Base-by-base conservation (phyloP, 2,329 filamentous ascomycete genomes). In the Colletotrichum sp. region DNA sequence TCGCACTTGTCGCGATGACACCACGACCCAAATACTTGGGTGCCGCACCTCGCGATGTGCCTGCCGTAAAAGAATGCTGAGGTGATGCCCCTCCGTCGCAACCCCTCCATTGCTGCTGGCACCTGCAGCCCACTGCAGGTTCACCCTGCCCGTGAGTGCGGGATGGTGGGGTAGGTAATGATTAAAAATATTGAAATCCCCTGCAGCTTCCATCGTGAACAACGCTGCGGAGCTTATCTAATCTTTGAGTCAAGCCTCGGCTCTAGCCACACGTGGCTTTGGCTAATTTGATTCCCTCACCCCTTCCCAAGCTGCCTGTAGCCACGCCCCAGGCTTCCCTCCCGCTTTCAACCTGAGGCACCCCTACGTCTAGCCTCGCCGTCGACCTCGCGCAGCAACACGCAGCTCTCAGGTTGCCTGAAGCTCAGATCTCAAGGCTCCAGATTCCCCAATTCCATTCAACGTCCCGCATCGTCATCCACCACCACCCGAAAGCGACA, bases 391-490 rank as follows among this genome's bases (percentile, higher is more conserved):
- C 70, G 72, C 71, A 77, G 77, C 77, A 78, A 78, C 71, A 75
- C 77, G 77, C 77, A 78, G 75, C 71, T 77, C 77, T 77, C 77
- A 72, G 75, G 77, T 75, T 78, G 77, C 77, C 77, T 78, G 77
- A 78, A 78, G 77, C 77, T 78, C 66, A 71, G 71, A 75, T 74
- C 75, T 75, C 75, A 76, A 71, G 67, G 67, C 75, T 76, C 75
- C 65, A 76, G 73, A 65, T 64, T 73, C 73, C 73, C 73, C 59
- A 73, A 76, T 72, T 75, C 79, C 79, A 76, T 77, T 76, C 79
- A 75, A 75, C 75, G 73, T 79, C 77, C 77, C 76, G 68, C 68
- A 71, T 77, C 72, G 63, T 65, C 72, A 76, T 70, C 69, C 65
- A 63, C 71, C 73, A 75, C 59, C 62, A 44, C 34, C 44, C 44